Evolutionary conservation across 176 grass and related monocot species (phyloP).

Genomic region (Aegilops longissima): DNA sequence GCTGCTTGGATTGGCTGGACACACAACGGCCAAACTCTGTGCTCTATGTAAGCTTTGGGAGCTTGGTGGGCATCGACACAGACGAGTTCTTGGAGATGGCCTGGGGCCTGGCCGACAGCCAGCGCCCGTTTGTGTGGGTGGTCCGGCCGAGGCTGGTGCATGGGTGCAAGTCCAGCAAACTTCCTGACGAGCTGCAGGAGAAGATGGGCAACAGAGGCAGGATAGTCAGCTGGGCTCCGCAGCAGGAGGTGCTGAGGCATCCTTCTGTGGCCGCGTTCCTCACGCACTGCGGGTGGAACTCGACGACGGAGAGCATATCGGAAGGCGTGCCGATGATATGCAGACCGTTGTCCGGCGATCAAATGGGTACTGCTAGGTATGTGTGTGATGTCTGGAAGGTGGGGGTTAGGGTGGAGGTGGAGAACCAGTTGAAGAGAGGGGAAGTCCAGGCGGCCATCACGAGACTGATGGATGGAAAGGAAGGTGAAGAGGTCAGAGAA

Average conservation of each 20-base stretch:
- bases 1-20: constrained; percentile 30
- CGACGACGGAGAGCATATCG: constrained; percentile 8
- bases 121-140: constrained; percentile 30
- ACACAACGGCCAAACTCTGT: background rate
- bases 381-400: constrained; percentile 19
- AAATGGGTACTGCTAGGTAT: constrained; percentile 7
- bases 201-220: background rate
- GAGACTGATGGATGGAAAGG: background rate
- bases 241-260: constrained; percentile 17
- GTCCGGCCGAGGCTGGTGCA: background rate
- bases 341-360: background rate
- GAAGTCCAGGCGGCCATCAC: background rate
- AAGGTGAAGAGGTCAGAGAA: background rate
- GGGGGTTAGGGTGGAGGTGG: background rate
- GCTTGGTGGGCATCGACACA: background rate
- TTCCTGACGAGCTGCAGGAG: background rate
- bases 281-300: constrained; percentile 58
- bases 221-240: constrained; percentile 32
- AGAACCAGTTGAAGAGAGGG: background rate
- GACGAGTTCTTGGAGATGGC: background rate
- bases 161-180: too few species aligned
- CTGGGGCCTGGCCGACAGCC: background rate
- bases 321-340: constrained; percentile 30
- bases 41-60: constrained; percentile 13
- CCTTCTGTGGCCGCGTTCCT: background rate